These are phyloP conservation scores for Pyrenula aspistea DNA, from an alignment of 495 filamentous ascomycete species.

Conservation along the genomic window DNA sequence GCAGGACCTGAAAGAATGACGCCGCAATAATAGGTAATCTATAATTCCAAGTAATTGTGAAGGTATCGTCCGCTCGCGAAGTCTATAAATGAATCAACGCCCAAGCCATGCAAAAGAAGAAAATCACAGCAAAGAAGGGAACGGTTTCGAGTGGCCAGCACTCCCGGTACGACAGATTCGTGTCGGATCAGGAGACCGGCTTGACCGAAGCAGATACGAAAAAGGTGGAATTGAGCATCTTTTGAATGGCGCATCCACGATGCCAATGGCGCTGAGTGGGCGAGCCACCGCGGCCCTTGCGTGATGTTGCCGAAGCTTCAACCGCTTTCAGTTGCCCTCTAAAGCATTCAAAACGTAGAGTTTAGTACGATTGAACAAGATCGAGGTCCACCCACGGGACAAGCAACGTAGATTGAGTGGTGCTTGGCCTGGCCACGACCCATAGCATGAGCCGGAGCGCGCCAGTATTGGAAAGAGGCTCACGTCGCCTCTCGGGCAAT, in stretches of 20 bases:
- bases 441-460: background rate
- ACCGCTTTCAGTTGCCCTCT: background rate
- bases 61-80: background rate
- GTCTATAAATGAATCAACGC: too few relatives aligned
- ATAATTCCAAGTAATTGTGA: background rate
- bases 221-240: background rate
- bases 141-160: background rate
- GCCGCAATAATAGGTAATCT: background rate
- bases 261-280: background rate
- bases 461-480: background rate
- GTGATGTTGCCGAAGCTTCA: background rate
- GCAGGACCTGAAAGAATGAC: background rate
- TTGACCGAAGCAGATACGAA: background rate
- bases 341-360: background rate
- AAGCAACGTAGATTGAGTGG: background rate
- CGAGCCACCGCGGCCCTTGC: background rate
- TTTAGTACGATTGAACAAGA: background rate
- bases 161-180: background rate
- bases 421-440: background rate
- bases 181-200: background rate
- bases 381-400: background rate
- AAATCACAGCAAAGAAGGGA: background rate
- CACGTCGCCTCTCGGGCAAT: background rate
- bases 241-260: background rate
- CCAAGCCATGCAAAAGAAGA: background rate